Evolutionary conservation across 495 filamentous ascomycete genomes (phyloP), one percentile per base, ranked within the genome.

Genomic region (Hypoxylon cercidicola): DNA sequence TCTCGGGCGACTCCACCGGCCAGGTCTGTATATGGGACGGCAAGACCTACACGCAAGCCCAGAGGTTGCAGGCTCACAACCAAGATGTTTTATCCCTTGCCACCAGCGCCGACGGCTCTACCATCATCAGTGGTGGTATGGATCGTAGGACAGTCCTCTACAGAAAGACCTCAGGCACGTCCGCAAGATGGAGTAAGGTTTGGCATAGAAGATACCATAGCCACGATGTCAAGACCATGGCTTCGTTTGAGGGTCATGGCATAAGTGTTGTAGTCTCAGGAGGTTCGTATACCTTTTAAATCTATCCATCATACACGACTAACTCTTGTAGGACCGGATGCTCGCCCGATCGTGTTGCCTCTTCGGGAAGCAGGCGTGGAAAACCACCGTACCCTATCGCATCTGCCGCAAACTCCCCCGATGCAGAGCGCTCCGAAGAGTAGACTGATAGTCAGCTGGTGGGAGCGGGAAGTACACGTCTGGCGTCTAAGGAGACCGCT

Each of bases 191-290:
- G 96, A 87, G 85, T 11, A 92, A 95, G 77, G 78, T 91, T n/a
- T 87, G 85, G 64, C 92, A 96, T 67, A 80, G 88, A 56, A 82
- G 93, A 70, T 90, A 91, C 70, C 96, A 99, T 70, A 84, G 83
- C 12, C 93, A 97, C 72, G 95, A 99, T 80, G 92, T 98, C 63
- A 97, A 97, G 77, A 86, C 93, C 12, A 92, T 99, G 85, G 93
- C 93, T 47, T 87, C 90, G 13, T 98, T 92, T 53, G 93, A 97
- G 74, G 87, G 88, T 15, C 89, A 85, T 53, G 84, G 85, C 39
- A 85, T 97, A 71, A 97, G 92, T 65, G 85, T 98, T 39, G 80
- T 96, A 8, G 93, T 93, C 12, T 97, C 95, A 62, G 95, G 95
- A 85, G 95, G 93, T 95, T 81, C 70, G 83, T 75, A 72, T 35